Percentiles rank a stretch among this genome's conserved stretches.
Evolutionary conservation across 306 rosid genomes (phyloP).

Genomic region (Herpetospermum pedunculosum): DNA sequence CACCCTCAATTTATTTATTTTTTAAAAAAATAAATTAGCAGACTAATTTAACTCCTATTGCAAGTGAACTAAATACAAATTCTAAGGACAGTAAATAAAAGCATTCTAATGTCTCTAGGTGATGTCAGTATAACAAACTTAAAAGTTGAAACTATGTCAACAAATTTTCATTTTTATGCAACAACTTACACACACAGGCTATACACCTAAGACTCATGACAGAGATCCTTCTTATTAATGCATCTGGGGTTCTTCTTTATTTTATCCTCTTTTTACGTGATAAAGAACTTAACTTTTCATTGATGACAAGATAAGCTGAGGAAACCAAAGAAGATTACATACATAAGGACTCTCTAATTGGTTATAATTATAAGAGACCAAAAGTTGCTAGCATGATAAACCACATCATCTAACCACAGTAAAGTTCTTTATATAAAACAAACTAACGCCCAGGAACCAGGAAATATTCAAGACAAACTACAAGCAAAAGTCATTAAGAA

Average conservation of each 20-base stretch:
- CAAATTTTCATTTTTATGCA: background rate
- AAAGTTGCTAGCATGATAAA: background rate
- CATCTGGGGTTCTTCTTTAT: no score
- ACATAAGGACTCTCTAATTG: background rate
- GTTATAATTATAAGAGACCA: background rate
- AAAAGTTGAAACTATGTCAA: background rate
- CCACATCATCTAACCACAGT: background rate
- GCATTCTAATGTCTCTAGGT: background rate
- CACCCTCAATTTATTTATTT: background rate
- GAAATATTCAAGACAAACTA: background rate
- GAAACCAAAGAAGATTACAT: background rate
- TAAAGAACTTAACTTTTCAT: background rate
- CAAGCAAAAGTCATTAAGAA: background rate
- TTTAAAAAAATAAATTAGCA: no score
- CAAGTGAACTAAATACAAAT: background rate
- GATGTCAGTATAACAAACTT: background rate
- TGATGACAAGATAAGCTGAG: no score
- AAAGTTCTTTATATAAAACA: background rate
- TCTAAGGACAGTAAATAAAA: background rate
- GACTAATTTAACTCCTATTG: background rate
- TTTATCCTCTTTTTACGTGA: background rate
- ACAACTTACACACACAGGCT: background rate
- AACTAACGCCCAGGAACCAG: background rate
- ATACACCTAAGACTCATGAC: background rate
- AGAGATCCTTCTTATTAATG: background rate